Conservation (phyloP, 768 basidiomycete species). For the Phylloporus rhodoxanthus region DNA sequence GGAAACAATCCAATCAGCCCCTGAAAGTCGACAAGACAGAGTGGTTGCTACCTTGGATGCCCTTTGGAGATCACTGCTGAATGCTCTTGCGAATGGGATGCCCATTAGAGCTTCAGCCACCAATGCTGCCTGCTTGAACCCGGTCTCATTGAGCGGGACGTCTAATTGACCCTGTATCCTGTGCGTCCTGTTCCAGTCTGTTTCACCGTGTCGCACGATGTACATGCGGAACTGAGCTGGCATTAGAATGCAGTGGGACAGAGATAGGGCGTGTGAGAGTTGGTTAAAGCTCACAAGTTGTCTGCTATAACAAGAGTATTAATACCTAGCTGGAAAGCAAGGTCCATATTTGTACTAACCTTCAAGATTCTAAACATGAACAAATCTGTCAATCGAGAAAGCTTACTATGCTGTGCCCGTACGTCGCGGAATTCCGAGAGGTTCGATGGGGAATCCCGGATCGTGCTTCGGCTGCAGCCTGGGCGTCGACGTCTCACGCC, state of each 20-base stretch:
- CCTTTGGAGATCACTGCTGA: slow-evolving; percentile 66
- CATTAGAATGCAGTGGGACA: slow-evolving; percentile 8
- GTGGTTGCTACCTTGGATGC: slow-evolving; percentile 51
- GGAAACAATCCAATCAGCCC: background rate
- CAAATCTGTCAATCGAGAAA: too few relatives aligned
- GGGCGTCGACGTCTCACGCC: too few relatives aligned
- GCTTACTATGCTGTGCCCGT: too few relatives aligned
- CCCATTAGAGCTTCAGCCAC: slow-evolving; percentile 50
- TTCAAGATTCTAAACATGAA: too few relatives aligned
- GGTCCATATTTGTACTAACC: too few relatives aligned
- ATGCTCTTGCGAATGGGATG: slow-evolving; percentile 53
- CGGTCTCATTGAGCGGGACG: slow-evolving; percentile 57
- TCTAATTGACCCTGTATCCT: slow-evolving; percentile 77
- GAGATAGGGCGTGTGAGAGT: background rate
- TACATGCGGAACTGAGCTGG: slow-evolving; percentile 45
- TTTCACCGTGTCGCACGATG: slow-evolving; percentile 76
- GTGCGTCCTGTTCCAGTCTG: slow-evolving; percentile 54
- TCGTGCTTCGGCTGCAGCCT: too few relatives aligned
- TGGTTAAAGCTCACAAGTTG: background rate
- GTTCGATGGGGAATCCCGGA: too few relatives aligned
- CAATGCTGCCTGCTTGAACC: slow-evolving; percentile 51
- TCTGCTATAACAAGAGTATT: too few relatives aligned
- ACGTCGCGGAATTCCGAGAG: too few relatives aligned
- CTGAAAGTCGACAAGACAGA: background rate
- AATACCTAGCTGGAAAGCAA: too few relatives aligned